These are phyloP conservation scores for Raphanus hybrid DNA, from an alignment of 441 rosid species.

Conservation along the genomic window DNA sequence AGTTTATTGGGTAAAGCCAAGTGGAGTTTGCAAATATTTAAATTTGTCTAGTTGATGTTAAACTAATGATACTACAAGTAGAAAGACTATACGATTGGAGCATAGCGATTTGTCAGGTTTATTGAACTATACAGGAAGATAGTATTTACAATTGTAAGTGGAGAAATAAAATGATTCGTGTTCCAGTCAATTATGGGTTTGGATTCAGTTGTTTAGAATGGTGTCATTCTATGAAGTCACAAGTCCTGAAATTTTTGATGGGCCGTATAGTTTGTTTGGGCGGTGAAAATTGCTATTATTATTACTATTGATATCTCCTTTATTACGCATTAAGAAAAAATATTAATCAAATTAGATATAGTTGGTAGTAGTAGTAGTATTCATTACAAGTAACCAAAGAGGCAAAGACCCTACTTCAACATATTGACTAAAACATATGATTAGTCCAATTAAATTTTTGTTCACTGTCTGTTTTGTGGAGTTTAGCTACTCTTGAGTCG, in stretches of 20 bases:
- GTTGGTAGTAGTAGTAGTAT: too few species aligned
- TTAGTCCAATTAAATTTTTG: too few species aligned
- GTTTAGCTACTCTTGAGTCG: too few species aligned
- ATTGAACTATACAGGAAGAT: too few species aligned
- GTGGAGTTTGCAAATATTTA: not conserved
- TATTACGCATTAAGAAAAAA: too few species aligned
- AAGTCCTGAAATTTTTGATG: not conserved
- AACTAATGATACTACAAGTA: not conserved
- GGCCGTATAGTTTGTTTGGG: not conserved
- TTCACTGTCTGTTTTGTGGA: too few species aligned
- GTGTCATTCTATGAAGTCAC: not conserved
- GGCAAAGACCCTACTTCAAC: too few species aligned
- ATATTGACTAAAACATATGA: too few species aligned
- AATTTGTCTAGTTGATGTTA: not conserved
- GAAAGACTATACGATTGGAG: not conserved
- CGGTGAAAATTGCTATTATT: not conserved
- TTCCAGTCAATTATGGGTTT: not conserved
- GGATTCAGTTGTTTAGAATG: not conserved
- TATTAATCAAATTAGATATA: too few species aligned
- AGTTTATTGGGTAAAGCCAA: not conserved
- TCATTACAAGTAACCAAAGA: too few species aligned
- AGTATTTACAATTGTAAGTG: too few species aligned
- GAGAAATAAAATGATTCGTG: not conserved
- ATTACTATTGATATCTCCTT: too few species aligned
- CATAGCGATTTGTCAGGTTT: not conserved